Evolutionary conservation across 257 asterid genomes (phyloP), one percentile per base, ranked within the genome.

Genomic region (Craterostigma plantagineum): DNA sequence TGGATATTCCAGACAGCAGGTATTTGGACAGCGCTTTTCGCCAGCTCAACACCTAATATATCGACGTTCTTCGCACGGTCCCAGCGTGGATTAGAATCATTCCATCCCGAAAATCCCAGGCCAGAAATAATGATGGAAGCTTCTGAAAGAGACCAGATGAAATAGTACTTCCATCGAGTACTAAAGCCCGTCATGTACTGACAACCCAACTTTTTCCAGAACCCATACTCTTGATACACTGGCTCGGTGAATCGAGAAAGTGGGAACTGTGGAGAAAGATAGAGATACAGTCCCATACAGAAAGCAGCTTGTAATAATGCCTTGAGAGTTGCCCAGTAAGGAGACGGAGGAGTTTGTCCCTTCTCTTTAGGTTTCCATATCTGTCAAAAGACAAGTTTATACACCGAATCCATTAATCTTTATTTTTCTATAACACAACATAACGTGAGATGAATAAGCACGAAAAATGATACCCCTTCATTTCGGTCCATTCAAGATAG

Each of bases 1-100:
- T 84, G 99, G 63, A 90, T 80, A 64, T 90, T 90, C 99, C 99
- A 90, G 30, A 75, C 87, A 43, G 71, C 80, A 10, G 99, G 99
- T 50, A 83, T 35, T 63, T 72, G 80, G 55, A 80, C 99, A 11
- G 99, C 60, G 67, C 99, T 90, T 71, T 37, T 77, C 16, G 99
- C 82, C 63, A 90, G 60, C 59, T 90, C 99, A 58, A 84, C 91
- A 17, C 96, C 96, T 56, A 84, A 60, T 56, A 90, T 46, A 51
- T 83, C 96, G 34, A 90, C 95, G 63, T 84, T 90, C 61, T 63
- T 90, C 5, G 99, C 99, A 51, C 90, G 92, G 60, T 90, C 96
- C 96, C 96, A 90, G 30, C 46, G 48, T 14, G 78, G 55, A 62
- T 71, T 83, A 23, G 30, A 70, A 54, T 73, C 76, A n/a, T 75